Evolutionary conservation across 768 basidiomycete genomes (phyloP).

Genomic region (Tremella fuciformis): DNA sequence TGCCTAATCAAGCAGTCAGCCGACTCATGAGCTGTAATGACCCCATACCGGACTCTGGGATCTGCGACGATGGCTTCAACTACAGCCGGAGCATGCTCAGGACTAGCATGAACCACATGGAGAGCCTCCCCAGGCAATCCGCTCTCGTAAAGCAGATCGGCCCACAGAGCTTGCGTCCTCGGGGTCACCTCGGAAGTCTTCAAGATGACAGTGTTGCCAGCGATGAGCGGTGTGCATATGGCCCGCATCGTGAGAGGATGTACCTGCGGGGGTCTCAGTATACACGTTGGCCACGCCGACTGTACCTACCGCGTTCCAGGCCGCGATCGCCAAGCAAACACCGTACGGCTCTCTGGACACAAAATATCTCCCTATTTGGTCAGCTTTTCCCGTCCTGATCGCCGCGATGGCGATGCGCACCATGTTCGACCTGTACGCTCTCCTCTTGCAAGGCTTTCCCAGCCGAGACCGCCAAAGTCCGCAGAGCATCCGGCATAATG

Average conservation of each 20-base stretch:
- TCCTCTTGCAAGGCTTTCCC: background rate
- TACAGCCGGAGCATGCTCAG: background rate
- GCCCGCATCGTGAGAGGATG: conserved; percentile 37
- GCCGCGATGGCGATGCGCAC: too few relatives aligned
- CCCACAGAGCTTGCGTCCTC: conserved; percentile 39
- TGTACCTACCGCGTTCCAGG: background rate
- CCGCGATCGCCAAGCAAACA: background rate
- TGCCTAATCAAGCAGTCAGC: conserved; percentile 46
- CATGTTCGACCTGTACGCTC: background rate
- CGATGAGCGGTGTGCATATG: conserved; percentile 48
- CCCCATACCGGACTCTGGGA: conserved; percentile 12
- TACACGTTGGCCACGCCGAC: background rate
- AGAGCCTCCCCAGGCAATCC: conserved; percentile 62
- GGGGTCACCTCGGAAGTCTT: conserved; percentile 49
- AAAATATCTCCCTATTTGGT: background rate
- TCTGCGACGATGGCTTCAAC: conserved; percentile 5
- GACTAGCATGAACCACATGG: conserved; percentile 49
- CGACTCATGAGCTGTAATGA: background rate
- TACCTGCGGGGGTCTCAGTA: background rate
- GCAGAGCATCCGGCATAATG: background rate
- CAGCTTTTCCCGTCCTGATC: too few relatives aligned
- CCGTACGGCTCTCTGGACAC: background rate
- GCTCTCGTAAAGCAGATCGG: conserved; percentile 53
- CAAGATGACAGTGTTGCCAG: conserved; percentile 49
- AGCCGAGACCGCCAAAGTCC: background rate